Percentiles rank a stretch among this genome's conserved stretches.
Conservation (phyloP, 2,329 filamentous ascomycete species). For the Exophiala aquamarina region DNA sequence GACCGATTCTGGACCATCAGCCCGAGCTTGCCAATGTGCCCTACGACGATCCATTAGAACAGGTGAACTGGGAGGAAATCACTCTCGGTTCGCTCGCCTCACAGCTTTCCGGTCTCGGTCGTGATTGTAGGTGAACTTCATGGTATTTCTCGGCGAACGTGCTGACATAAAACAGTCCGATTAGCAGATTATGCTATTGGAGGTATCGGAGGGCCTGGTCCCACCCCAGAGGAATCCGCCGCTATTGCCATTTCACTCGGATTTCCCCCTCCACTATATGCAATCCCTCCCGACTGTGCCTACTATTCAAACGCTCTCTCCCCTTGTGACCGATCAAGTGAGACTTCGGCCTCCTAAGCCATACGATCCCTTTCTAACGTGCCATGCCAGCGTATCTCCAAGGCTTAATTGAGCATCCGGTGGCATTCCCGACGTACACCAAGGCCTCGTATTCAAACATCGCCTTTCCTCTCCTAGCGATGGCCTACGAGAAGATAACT, state of each 20-base stretch:
- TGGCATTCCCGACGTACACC: constrained; percentile 28
- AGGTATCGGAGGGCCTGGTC: constrained; percentile 1
- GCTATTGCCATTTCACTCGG: too few species aligned
- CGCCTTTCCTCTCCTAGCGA: constrained; percentile 37
- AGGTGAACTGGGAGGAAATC: constrained; percentile 48
- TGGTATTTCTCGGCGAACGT: background rate
- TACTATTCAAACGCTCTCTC: constrained; percentile 3
- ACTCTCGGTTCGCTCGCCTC: constrained; percentile 48
- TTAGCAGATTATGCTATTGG: constrained; percentile 2
- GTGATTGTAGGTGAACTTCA: constrained; percentile 7
- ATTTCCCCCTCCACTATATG: too few species aligned
- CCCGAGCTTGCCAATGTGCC: constrained; percentile 36
- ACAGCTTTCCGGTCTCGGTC: constrained; percentile 36
- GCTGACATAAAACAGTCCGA: background rate
- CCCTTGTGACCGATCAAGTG: constrained; percentile 4
- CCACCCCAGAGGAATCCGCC: too few species aligned
- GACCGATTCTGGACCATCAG: too few species aligned
- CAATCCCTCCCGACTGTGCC: constrained; percentile 1
- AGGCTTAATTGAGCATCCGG: constrained; percentile 9
- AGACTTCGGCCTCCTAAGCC: background rate
- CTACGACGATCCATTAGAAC: constrained; percentile 1
- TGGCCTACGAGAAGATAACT: constrained; percentile 41
- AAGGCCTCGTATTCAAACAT: constrained; percentile 39
- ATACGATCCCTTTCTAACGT: background rate
- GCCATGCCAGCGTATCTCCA: constrained; percentile 1